phyloP scores from a whole-genome alignment of 1,284 basidiomycete genomes.

The Leccinum glutinopallens region DNA sequence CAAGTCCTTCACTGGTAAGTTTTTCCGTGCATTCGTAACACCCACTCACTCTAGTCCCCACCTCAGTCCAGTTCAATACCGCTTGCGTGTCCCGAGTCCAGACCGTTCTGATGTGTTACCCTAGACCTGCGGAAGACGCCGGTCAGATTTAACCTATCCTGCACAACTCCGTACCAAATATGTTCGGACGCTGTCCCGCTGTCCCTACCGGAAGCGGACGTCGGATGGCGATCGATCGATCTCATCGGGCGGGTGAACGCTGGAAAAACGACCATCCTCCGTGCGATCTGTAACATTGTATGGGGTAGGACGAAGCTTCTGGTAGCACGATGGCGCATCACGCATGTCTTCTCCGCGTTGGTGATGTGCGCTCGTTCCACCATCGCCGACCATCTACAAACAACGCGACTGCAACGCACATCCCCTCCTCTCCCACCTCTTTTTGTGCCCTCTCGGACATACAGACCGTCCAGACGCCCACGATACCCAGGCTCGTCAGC shows the following conservation, averaged over 20 bases:
- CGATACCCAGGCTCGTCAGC: slow-evolving; percentile 65
- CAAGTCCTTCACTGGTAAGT: no score
- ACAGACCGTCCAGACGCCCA: slow-evolving; percentile 61
- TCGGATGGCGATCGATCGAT: background rate
- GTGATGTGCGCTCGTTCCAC: slow-evolving; percentile 4
- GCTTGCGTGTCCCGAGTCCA: no score
- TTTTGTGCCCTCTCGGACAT: slow-evolving; percentile 64
- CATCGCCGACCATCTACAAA: slow-evolving; percentile 41
- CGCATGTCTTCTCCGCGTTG: background rate
- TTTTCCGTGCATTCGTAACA: no score
- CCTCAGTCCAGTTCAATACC: no score
- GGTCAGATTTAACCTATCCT: no score
- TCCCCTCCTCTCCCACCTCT: slow-evolving; percentile 47
- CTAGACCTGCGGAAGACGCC: no score
- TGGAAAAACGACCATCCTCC: background rate
- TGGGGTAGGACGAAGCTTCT: no score
- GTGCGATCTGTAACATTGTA: background rate
- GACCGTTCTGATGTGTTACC: no score
- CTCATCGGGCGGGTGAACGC: background rate
- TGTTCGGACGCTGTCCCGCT: no score
- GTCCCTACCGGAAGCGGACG: background rate
- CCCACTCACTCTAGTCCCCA: no score
- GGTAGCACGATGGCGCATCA: background rate
- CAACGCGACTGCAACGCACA: slow-evolving; percentile 59
- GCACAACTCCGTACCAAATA: no score